Base-by-base conservation (phyloP, 345 rosid species). In the Litchi chinensis region DNA sequence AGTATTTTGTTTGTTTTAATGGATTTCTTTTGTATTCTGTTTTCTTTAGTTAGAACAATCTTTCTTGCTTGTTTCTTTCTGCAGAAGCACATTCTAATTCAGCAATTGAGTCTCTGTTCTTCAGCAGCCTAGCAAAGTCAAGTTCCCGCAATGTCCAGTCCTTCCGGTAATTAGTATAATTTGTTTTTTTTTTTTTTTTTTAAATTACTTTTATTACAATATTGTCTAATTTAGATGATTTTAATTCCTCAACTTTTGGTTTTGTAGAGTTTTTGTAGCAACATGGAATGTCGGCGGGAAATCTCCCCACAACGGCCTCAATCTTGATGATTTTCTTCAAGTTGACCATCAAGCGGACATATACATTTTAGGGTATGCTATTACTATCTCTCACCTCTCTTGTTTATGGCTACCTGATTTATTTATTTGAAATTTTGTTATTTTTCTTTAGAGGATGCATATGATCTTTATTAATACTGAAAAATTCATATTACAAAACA, bases 241-340 rank as follows among this genome's bases (percentile, higher is more conserved):
- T 70, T 8, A 57, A 50, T 13, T 43, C 19, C 12, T 65, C 75
- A 26, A 46, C 5, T 26, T 68, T 39, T 8, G 37, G 54, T 71
- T 86, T 19, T 18, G 64, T 26, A 94, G 99, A 78, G 91, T 90
- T 80, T 96, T 90, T 70, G 97, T 96, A n/a, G 94, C 95, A 1
- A 96, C 99, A 79, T 96, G 99, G 99, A 96, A 96, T 81, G 97
- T 89, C 1, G 99, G 97, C 75, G 99, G 99, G 41, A 94, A 90
- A 82, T 86, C 97, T 80, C 99, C 99, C 12, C 84, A 84, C 48
- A 80, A 81, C 73, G 79, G 82, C 76, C 86, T 93, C 77, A 86
- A 89, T 85, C 88, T 96, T 46, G 97, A 94, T 65, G 84, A 83
- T 74, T 79, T 96, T 82, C 97, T 96, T 85, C 91, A 79, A 60